Conservation (phyloP, 495 filamentous ascomycete species). For the Aspergillus baeticus region DNA sequence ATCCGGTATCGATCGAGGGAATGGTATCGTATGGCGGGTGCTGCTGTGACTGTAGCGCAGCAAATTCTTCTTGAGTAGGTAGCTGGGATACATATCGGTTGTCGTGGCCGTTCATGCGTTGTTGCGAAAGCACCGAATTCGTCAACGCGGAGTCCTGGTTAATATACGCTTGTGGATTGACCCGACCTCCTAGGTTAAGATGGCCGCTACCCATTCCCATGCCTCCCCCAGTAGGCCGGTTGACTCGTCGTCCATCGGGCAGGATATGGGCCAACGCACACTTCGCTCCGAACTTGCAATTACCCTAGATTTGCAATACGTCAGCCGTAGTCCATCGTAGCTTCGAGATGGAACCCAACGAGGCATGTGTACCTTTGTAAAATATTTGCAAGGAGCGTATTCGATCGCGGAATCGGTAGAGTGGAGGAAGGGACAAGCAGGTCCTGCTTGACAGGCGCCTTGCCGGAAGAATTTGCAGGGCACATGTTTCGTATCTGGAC, state of each 20-base stretch:
- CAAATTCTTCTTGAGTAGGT: constrained; percentile 40
- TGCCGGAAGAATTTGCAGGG: constrained; percentile 99
- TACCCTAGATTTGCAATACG: constrained; percentile 62
- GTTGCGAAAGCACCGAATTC: constrained; percentile 76
- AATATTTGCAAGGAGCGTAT: constrained; percentile 94
- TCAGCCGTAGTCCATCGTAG: not conserved
- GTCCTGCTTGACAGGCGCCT: constrained; percentile 93
- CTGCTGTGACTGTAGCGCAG: constrained; percentile 44
- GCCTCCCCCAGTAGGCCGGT: constrained; percentile 51
- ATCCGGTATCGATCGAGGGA: constrained; percentile 77
- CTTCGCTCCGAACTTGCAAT: constrained; percentile 98
- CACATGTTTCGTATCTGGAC: constrained; percentile 89
- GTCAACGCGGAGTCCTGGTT: constrained; percentile 74
- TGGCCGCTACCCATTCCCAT: constrained; percentile 49
- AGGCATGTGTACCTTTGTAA: constrained; percentile 71
- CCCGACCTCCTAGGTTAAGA: constrained; percentile 67
- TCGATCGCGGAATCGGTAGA: constrained; percentile 76
- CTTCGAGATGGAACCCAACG: not conserved
- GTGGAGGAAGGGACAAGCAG: constrained; percentile 94
- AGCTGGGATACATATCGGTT: constrained; percentile 39
- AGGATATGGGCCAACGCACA: constrained; percentile 95
- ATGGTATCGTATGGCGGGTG: constrained; percentile 52
- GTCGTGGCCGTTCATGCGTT: constrained; percentile 54
- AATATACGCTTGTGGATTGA: constrained; percentile 65
- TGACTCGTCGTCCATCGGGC: constrained; percentile 88